Base-by-base conservation (phyloP, 2,329 filamentous ascomycete species). In the Chaetomium globosum region DNA sequence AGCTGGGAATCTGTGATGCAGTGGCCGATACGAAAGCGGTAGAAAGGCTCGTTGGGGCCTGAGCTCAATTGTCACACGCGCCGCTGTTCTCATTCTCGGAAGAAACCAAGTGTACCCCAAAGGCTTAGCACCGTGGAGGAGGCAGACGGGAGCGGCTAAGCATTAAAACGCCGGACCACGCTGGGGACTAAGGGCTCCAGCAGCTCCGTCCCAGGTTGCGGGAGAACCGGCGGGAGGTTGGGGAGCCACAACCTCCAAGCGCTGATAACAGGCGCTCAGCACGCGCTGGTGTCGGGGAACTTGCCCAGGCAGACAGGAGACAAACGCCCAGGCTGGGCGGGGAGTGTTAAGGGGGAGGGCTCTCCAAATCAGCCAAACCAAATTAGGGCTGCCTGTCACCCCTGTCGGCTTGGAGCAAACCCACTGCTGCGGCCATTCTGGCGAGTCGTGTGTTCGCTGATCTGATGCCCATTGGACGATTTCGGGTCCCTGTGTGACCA, bases 381-480 rank as follows among this genome's bases (percentile, higher is more conserved):
- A 26, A 52, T 52, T 23, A 63, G 49, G 68, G 49, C 49, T 52
- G 49, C 21, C 13, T 6, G 49, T 26, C 23, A 52, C 64, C 67
- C 66, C 66, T 69, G 68, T 65, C 63, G 53, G 26, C 65, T 55
- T 39, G 33, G 54, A 28, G 36, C 30, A 23, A 21, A 8, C 7
- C 39, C 13, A 36, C 21, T 16, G 31, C 23, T 46, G 28, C 30
- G n/a, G 57, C 46, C n/a, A 48, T 2, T 48, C 46, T 19, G 57
- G 30, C 46, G n/a, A 12, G 12, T 36, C 21, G 46, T n/a, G 9
- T n/a, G 57, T 59, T 52, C 26, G 46, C 30, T 26, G 30, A 28
- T 23, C 30, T 12, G 12, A 7, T 21, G 46, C 57, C 62, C 36
- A 67, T 66, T 70, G 65, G 67, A 64, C 36, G 4, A 16, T 33